These are phyloP conservation scores for Avena eriantha DNA, from an alignment of 176 grass and related monocot genomes.

Conservation along the genomic window DNA sequence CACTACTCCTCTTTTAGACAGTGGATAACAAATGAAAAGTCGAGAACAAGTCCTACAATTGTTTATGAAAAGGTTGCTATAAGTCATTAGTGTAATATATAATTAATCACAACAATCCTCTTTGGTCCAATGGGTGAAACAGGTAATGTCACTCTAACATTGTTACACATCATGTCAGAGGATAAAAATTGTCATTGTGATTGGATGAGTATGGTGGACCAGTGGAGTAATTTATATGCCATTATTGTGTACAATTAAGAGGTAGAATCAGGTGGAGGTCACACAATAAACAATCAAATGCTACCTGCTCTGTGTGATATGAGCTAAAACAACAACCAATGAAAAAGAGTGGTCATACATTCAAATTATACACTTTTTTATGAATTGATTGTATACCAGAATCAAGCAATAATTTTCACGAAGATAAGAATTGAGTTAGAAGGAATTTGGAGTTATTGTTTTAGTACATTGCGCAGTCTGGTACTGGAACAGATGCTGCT, in stretches of 20 bases:
- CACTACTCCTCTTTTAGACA: constrained; percentile 1
- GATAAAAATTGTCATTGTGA: not conserved
- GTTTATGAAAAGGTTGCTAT: not conserved
- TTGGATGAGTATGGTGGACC: constrained; percentile 18
- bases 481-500: constrained; percentile 7
- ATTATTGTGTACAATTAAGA: constrained; percentile 17
- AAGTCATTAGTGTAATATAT: not conserved
- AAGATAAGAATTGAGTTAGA: not conserved
- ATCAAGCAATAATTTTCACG: constrained; percentile 25
- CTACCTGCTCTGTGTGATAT: constrained; percentile 7
- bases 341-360: not conserved
- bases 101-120: not conserved
- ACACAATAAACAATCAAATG: not conserved
- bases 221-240: constrained; percentile 10
- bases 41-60: constrained; percentile 21
- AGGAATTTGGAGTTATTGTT: constrained; percentile 31
- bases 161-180: not conserved
- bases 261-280: not conserved
- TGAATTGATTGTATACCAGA: constrained; percentile 9
- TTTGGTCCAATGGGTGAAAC: constrained; percentile 5
- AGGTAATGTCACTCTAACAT: not conserved
- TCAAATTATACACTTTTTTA: constrained; percentile 25
- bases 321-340: constrained; percentile 11
- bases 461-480: constrained; percentile 1
- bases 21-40: constrained; percentile 2